These are phyloP conservation scores for Crithidia thermophila DNA, from an alignment of 208 protist species.

Conservation along the genomic window DNA sequence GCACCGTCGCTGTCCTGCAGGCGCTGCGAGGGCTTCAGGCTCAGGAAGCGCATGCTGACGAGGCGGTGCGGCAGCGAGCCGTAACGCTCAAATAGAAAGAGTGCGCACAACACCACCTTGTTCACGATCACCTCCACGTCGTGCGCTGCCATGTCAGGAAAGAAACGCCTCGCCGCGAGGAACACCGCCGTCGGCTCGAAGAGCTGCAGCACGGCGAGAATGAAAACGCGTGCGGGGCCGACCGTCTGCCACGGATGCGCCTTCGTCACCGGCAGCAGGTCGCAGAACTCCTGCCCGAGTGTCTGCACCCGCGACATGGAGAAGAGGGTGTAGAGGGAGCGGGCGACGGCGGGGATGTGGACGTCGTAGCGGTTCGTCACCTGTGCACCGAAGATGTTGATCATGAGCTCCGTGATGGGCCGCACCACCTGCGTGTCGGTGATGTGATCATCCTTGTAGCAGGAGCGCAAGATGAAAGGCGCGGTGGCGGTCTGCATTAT, in stretches of 20 bases:
- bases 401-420: constrained; percentile 73
- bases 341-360: constrained; percentile 53
- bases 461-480: constrained; percentile 80
- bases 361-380: constrained; percentile 78
- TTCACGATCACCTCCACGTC: constrained; percentile 67
- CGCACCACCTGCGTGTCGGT: constrained; percentile 58
- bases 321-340: constrained; percentile 70
- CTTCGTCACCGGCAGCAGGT: constrained; percentile 66
- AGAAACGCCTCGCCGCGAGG: constrained; percentile 49
- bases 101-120: constrained; percentile 47
- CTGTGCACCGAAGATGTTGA: constrained; percentile 69
- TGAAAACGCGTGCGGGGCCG: constrained; percentile 42
- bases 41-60: constrained; percentile 65
- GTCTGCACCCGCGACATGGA: constrained; percentile 72
- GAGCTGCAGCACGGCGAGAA: constrained; percentile 65
- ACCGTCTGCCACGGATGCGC: constrained; percentile 47
- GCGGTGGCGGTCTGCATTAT: constrained; percentile 81
- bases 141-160: constrained; percentile 57
- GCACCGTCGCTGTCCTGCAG: constrained; percentile 62
- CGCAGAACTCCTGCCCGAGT: constrained; percentile 89
- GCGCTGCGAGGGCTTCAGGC: constrained; percentile 61
- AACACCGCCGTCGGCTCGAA: constrained; percentile 61
- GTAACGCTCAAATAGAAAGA: constrained; percentile 88
- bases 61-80: constrained; percentile 74
- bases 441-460: constrained; percentile 88